Evolutionary conservation across 495 filamentous ascomycete genomes (phyloP).

Genomic region (Daldinia bambusicola): DNA sequence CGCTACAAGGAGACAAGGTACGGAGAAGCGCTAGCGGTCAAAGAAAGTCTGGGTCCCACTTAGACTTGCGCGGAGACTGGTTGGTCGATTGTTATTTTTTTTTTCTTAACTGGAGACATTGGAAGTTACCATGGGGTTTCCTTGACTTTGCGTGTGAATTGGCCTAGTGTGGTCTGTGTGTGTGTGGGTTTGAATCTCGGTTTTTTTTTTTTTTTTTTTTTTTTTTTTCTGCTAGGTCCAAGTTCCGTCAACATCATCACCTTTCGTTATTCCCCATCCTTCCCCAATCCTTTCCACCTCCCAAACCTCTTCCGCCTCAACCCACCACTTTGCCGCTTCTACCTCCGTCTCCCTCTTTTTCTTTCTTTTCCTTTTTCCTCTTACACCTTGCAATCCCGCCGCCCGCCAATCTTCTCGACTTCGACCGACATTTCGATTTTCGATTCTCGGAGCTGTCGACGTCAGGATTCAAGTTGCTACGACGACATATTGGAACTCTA

Average conservation of each 20-base stretch:
- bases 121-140: slow-evolving; percentile 8
- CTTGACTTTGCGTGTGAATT: slow-evolving; percentile 7
- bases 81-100: slow-evolving; percentile 25
- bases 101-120: slow-evolving; percentile 14
- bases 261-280: slow-evolving; percentile 41
- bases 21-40: slow-evolving; percentile 30
- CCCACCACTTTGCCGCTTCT: slow-evolving; percentile 40
- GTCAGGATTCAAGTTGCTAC: slow-evolving; percentile 37
- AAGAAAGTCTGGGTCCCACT: slow-evolving; percentile 33
- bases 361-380: slow-evolving; percentile 40
- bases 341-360: slow-evolving; percentile 41
- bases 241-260: slow-evolving; percentile 42
- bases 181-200: slow-evolving; percentile 30
- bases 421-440: slow-evolving; percentile 30
- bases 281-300: slow-evolving; percentile 41
- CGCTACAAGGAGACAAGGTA: slow-evolving; percentile 7
- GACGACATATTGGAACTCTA: slow-evolving; percentile 23
- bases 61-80: slow-evolving; percentile 17
- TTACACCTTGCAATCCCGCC: slow-evolving; percentile 42
- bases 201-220: slow-evolving; percentile 35
- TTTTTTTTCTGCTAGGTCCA: slow-evolving; percentile 25
- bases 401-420: slow-evolving; percentile 34
- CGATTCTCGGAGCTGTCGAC: slow-evolving; percentile 31
- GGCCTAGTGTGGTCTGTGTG: not conserved
- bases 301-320: slow-evolving; percentile 36